Evolutionary conservation across 2,329 filamentous ascomycete species (phyloP), one percentile per base, ranked within the genome.

Genomic region (Talaromyces sp.): DNA sequence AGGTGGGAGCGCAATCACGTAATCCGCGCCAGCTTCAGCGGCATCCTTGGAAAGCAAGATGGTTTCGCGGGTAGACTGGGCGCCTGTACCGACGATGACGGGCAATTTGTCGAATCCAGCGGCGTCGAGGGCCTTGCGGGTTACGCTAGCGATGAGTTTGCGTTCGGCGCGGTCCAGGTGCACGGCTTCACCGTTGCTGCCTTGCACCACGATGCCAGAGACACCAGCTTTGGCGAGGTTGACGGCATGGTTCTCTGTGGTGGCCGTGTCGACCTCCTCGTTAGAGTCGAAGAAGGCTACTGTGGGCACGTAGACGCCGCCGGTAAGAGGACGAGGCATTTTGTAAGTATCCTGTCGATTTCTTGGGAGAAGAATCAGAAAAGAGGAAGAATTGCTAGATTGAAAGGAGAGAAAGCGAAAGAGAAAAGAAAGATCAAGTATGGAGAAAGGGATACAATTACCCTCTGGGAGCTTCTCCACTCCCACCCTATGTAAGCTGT

Each of bases 121-220:
- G 11, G 82, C 80, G 71, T 91, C 84, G 50, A 93, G 81, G 14
- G 89, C 88, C 65, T 84, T 82, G 44, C 90, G 86, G 1, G 89
- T 92, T 37, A 87, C 86, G 58, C 79, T 79, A 6, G 88, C 92
- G 69, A 93, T 85, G 58, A 85, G 78, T 55, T 84, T 83, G 64
- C 90, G 85, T 77, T 93, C 90, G 25, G 83, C 79, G 69, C 88
- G 87, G 48, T 87, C 86, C 37, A 93, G 82, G 71, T 92, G 90
- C 12, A 92, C 89, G 7, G 91, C 90, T 79, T 95, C 91, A 69
- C 90, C 90, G 71, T 93, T 93, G 71, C 88, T 91, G 54, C 90
- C 90, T 73, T 92, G 90, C 11, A 88, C 90, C 56, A 89, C 88
- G 54, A 93, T 82, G 21, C 90, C 89, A 16, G 87, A 84, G 46